These are phyloP conservation scores for Dryas integrifolia DNA, from an alignment of 331 rosid species.

Conservation along the genomic window DNA sequence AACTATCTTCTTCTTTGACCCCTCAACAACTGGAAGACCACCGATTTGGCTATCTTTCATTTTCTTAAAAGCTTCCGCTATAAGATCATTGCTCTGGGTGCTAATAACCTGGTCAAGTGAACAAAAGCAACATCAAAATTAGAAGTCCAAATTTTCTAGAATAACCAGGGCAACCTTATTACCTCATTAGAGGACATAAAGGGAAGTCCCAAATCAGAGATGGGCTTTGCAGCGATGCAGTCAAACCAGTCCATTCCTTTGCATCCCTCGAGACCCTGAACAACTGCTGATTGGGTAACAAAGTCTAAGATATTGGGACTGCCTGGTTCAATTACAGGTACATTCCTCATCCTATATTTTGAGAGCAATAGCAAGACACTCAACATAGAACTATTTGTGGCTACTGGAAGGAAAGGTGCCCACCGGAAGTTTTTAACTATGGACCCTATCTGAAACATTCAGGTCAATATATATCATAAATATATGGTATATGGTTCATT, in stretches of 20 bases:
- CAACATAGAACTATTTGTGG: slow-evolving; percentile 62
- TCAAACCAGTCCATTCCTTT: slow-evolving; percentile 94
- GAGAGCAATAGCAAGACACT: slow-evolving; percentile 80
- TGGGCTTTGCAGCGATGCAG: slow-evolving; percentile 52
- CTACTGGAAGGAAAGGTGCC: slow-evolving; percentile 80
- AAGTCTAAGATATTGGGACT: slow-evolving; percentile 59
- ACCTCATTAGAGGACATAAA: slow-evolving; percentile 66
- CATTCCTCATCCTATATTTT: slow-evolving; percentile 80
- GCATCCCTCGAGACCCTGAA: slow-evolving; percentile 83
- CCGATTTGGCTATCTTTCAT: slow-evolving; percentile 72
- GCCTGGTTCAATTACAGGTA: slow-evolving; percentile 75
- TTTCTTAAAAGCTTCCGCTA: slow-evolving; percentile 80
- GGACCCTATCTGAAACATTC: slow-evolving; percentile 57
- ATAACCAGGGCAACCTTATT: slow-evolving; percentile 7
- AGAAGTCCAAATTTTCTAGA: slow-evolving; percentile 17
- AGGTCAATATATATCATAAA: not conserved
- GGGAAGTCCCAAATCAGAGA: slow-evolving; percentile 80
- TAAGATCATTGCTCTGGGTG: slow-evolving; percentile 52
- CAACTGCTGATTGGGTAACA: slow-evolving; percentile 89
- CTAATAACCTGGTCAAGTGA: slow-evolving; percentile 53
- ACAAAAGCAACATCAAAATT: not conserved
- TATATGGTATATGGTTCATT: not conserved
- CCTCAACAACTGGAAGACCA: slow-evolving; percentile 80
- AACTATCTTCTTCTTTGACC: slow-evolving; percentile 57
- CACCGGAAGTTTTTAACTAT: slow-evolving; percentile 61